Evolutionary conservation across 163 green algal genomes (phyloP), one percentile per base, ranked within the genome.

Genomic region (Chlorella variabilis): DNA sequence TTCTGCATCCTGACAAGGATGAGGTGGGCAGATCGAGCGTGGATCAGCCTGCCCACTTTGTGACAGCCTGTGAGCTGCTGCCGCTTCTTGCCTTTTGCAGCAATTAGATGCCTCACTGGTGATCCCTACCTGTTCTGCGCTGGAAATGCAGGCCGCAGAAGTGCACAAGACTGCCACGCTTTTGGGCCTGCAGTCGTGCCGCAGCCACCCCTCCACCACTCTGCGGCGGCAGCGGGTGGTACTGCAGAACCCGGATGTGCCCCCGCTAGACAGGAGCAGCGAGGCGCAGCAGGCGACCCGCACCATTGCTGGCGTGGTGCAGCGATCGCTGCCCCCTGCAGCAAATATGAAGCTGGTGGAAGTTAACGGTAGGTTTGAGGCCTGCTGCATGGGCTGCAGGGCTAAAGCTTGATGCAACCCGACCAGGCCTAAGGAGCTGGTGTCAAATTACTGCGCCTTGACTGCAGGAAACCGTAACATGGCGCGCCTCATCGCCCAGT

Each of bases 401-500:
- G n/a, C n/a, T n/a, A n/a, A n/a, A n/a, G n/a, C n/a, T n/a, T n/a
- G n/a, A n/a, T n/a, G n/a, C n/a, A n/a, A n/a, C n/a, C n/a, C n/a
- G n/a, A n/a, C n/a, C n/a, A n/a, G n/a, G n/a, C n/a, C n/a, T n/a
- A n/a, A n/a, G n/a, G n/a, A n/a, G n/a, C n/a, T n/a, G n/a, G n/a
- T n/a, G n/a, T n/a, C n/a, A n/a, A n/a, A n/a, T n/a, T n/a, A n/a
- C n/a, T n/a, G n/a, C n/a, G n/a, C n/a, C n/a, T n/a, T n/a, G n/a
- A n/a, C n/a, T 67, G 54, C 73, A 80, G 80, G 77, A 9, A 66
- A 80, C 27, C 31, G 74, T 18, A 84, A 88, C 80, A 88, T 88
- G 42, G 75, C 79, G 11, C 73, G 80, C 31, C 84, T 88, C 8
- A 83, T 88, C 21, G 79, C 84, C 0, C 84, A 88, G 80, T 78